Evolutionary conservation across 179 eudicot species (phyloP).

Genomic region (Actinidia chinensis): DNA sequence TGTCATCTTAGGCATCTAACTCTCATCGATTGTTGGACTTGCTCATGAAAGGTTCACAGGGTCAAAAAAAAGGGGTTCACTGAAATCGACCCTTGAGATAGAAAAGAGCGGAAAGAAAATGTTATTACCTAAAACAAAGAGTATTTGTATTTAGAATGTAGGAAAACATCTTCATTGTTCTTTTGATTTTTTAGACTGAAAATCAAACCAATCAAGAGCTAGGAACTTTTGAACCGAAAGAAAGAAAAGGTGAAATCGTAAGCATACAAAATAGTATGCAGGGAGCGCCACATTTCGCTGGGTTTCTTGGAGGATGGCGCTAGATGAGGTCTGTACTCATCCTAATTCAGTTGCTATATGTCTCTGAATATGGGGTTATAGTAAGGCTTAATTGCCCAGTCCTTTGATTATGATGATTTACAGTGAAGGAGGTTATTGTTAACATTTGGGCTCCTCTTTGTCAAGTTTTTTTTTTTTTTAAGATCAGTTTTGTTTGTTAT

Average conservation of each 20-base stretch:
- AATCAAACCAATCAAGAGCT: constrained; percentile 90
- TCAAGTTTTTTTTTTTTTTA: too few species aligned
- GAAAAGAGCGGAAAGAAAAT: constrained; percentile 95
- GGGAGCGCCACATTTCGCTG: constrained; percentile 80
- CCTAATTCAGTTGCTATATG: too few species aligned
- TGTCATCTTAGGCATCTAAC: constrained; percentile 86
- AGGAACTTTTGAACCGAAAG: constrained; percentile 70
- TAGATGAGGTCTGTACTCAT: too few species aligned
- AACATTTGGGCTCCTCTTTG: too few species aligned
- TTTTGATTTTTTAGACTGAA: constrained; percentile 63
- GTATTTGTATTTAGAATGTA: constrained; percentile 14
- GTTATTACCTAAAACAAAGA: constrained; percentile 31
- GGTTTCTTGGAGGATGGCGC: too few species aligned
- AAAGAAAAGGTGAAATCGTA: constrained; percentile 91
- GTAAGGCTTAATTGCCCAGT: too few species aligned
- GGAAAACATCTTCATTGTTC: constrained; percentile 14
- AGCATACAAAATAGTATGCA: constrained; percentile 67
- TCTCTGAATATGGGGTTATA: too few species aligned
- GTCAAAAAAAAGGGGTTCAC: constrained; percentile 95
- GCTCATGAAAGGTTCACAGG: constrained; percentile 93
- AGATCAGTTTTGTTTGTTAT: too few species aligned
- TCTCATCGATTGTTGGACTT: constrained; percentile 91
- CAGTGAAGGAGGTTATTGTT: too few species aligned
- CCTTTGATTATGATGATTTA: too few species aligned
- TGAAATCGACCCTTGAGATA: constrained; percentile 97